A percentile compares a stretch with the other conserved stretches of the same genome.
Evolutionary conservation across 768 basidiomycete species (phyloP).

Genomic region (Amanita inopinata): DNA sequence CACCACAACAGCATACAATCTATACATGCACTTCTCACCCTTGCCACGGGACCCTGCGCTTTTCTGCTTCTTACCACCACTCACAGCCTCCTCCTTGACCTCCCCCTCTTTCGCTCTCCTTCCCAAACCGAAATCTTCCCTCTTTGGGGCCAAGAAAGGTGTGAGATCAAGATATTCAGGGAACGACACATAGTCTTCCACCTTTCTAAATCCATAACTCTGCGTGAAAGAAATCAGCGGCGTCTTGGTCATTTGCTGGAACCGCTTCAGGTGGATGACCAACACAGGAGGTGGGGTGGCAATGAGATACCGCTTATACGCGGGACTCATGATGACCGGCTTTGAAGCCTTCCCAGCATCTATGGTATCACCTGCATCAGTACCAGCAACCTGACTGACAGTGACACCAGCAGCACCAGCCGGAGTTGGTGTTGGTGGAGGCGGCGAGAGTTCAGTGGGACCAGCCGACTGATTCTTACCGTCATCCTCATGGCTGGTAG

Average conservation of each 20-base stretch:
- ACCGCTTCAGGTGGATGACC: slow-evolving; percentile 89
- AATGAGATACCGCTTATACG: slow-evolving; percentile 94
- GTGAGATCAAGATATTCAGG: slow-evolving; percentile 78
- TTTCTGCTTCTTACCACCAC: no score
- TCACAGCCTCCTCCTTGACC: not conserved
- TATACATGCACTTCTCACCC: slow-evolving; percentile 44
- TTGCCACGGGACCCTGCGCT: slow-evolving; percentile 15
- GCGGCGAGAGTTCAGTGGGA: no score
- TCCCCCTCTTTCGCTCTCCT: slow-evolving; percentile 13
- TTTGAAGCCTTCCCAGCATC: not conserved
- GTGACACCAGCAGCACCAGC: no score
- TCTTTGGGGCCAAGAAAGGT: slow-evolving; percentile 79
- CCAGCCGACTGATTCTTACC: no score
- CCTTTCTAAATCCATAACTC: slow-evolving; percentile 65
- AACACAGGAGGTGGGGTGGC: slow-evolving; percentile 77
- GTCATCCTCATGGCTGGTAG: not conserved
- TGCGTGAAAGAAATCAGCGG: slow-evolving; percentile 48
- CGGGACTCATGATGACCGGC: slow-evolving; percentile 70
- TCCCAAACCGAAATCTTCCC: slow-evolving; percentile 57
- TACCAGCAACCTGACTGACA: slow-evolving; percentile 8
- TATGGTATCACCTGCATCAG: not conserved
- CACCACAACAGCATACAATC: slow-evolving; percentile 75
- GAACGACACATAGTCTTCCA: slow-evolving; percentile 88
- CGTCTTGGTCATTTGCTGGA: slow-evolving; percentile 73
- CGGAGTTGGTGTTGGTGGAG: no score